Evolutionary conservation across 148 eudicot species (phyloP).

Genomic region (Cornus kousa): DNA sequence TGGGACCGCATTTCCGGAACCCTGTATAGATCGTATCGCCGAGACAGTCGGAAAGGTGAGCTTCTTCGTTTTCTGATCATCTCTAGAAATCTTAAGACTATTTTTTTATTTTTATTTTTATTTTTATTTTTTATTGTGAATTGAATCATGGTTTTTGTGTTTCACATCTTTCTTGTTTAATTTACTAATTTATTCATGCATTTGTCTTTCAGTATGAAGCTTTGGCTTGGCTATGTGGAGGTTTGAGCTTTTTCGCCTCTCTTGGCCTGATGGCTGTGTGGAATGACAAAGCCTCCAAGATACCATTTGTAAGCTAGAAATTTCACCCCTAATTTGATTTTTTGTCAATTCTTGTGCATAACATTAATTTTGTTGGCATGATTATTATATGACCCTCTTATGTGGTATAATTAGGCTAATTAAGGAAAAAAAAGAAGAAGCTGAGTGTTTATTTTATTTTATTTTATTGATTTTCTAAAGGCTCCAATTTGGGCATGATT

Average conservation of each 20-base stretch:
- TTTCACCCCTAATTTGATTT: not conserved
- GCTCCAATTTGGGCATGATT: not conserved
- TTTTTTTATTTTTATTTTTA: no score
- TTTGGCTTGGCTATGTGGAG: slow-evolving; percentile 89
- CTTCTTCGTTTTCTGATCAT: not conserved
- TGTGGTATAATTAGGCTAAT: not conserved
- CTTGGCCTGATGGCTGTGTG: slow-evolving; percentile 75
- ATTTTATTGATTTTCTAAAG: no score
- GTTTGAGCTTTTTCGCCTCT: slow-evolving; percentile 65
- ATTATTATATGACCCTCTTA: not conserved
- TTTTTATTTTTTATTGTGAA: no score
- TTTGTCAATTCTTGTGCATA: not conserved
- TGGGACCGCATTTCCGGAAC: slow-evolving; percentile 83
- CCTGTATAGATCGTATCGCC: slow-evolving; percentile 94
- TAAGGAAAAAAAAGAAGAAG: no score
- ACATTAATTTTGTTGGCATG: not conserved
- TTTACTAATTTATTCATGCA: not conserved
- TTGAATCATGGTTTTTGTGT: not conserved
- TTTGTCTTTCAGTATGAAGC: slow-evolving; percentile 75
- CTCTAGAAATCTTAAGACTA: not conserved
- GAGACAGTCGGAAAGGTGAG: slow-evolving; percentile 83
- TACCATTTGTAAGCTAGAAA: slow-evolving; percentile 65
- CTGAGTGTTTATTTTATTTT: not conserved
- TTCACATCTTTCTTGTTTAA: not conserved
- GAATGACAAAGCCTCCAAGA: slow-evolving; percentile 84